Evolutionary conservation across 805 yeast genomes (phyloP).

Genomic region (Hermanozyma aechmeae): DNA sequence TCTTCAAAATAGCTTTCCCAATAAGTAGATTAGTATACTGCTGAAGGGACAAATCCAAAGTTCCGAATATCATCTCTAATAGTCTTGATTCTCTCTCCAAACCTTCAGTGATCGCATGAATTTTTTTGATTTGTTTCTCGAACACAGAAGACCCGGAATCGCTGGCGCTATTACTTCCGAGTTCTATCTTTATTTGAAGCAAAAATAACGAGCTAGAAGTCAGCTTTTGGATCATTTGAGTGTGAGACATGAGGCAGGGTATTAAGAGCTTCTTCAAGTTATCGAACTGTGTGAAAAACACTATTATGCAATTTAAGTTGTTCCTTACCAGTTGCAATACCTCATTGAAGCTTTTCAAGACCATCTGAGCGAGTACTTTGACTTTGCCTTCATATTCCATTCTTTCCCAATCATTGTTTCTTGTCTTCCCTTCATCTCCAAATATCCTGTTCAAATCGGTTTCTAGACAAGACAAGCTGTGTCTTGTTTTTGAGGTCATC

Average conservation of each 20-base stretch:
- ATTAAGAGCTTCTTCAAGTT: slow-evolving; percentile 28
- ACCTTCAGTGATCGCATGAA: slow-evolving; percentile 30
- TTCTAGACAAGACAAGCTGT: slow-evolving; percentile 17
- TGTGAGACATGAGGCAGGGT: slow-evolving; percentile 26
- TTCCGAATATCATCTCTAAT: slow-evolving; percentile 17
- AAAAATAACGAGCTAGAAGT: slow-evolving; percentile 17
- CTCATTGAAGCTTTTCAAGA: slow-evolving; percentile 5
- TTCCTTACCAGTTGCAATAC: slow-evolving; percentile 10
- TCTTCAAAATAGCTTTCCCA: slow-evolving; percentile 32
- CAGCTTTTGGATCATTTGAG: slow-evolving; percentile 17
- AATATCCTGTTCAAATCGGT: slow-evolving; percentile 21
- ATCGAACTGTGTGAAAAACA: slow-evolving; percentile 28
- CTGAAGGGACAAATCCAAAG: slow-evolving; percentile 25
- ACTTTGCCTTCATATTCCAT: slow-evolving; percentile 16
- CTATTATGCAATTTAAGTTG: slow-evolving; percentile 25
- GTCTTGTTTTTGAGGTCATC: slow-evolving; percentile 17
- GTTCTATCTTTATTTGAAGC: slow-evolving; percentile 13
- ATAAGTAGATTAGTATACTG: slow-evolving; percentile 28
- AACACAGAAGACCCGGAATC: slow-evolving; percentile 16
- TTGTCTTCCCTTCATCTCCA: slow-evolving; percentile 8
- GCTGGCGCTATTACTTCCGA: slow-evolving; percentile 2
- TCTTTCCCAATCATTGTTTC: slow-evolving; percentile 16
- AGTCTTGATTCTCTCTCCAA: slow-evolving; percentile 24
- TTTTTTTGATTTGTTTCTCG: slow-evolving; percentile 21
- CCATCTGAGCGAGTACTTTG: slow-evolving; percentile 11